Evolutionary conservation across 148 eudicot species (phyloP).

Genomic region (Cornus florida): DNA sequence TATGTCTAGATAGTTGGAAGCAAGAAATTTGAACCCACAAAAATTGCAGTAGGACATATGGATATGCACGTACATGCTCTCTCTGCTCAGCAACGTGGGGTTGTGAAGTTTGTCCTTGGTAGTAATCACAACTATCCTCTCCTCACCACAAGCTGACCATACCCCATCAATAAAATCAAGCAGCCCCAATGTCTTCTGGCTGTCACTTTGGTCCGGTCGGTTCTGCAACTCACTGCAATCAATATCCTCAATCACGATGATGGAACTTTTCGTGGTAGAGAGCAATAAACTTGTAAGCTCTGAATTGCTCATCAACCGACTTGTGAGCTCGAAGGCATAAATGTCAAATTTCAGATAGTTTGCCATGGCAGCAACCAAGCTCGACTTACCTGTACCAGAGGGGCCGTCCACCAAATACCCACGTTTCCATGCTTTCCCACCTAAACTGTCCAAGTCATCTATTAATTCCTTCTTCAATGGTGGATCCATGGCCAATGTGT

Average conservation of each 20-base stretch:
- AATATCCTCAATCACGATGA: constrained; percentile 12
- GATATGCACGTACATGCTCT: constrained; percentile 22
- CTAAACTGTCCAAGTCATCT: background rate
- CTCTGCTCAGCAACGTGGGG: constrained; percentile 16
- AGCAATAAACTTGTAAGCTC: background rate
- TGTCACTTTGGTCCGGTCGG: background rate
- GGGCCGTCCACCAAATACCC: constrained; percentile 7
- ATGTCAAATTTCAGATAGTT: constrained; percentile 5
- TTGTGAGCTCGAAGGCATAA: background rate
- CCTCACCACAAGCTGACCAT: constrained; percentile 17
- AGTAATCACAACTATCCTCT: constrained; percentile 18
- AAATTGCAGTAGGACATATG: constrained; percentile 19
- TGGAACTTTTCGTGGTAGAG: background rate
- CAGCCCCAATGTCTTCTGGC: constrained; percentile 1
- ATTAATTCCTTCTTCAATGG: background rate
- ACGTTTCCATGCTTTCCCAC: constrained; percentile 15
- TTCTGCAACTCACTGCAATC: constrained; percentile 14
- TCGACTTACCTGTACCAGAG: background rate
- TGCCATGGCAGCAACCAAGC: constrained; percentile 15
- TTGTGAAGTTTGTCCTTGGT: constrained; percentile 14
- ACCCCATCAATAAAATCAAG: constrained; percentile 20
- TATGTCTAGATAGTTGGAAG: constrained; percentile 14
- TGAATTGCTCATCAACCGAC: background rate
- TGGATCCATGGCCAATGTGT: constrained; percentile 15
- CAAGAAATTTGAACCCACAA: constrained; percentile 10